Evolutionary conservation across 2,329 filamentous ascomycete species (phyloP).

Genomic region (Clonostachys chloroleuca): DNA sequence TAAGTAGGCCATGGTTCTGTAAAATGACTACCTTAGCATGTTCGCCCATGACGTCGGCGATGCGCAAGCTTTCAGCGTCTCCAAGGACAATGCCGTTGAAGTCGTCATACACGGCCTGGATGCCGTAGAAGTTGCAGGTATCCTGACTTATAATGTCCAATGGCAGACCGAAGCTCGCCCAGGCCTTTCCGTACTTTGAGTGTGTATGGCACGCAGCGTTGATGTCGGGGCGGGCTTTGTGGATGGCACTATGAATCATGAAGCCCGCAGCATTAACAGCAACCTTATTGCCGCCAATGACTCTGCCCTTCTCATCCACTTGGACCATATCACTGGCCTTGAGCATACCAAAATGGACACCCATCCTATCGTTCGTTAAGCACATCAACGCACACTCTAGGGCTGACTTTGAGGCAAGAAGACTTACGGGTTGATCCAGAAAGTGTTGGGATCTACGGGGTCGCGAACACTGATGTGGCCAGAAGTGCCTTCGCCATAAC

Average conservation of each 20-base stretch:
- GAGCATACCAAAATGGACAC: conserved; percentile 56
- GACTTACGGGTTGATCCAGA: conserved; percentile 59
- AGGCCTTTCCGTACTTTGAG: conserved; percentile 53
- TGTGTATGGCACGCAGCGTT: conserved; percentile 60
- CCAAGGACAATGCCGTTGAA: conserved; percentile 61
- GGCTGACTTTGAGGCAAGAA: background rate
- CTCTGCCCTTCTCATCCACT: conserved; percentile 52
- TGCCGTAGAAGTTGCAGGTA: conserved; percentile 50
- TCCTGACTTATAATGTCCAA: conserved; percentile 61
- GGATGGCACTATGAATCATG: conserved; percentile 56
- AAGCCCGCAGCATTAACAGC: conserved; percentile 58
- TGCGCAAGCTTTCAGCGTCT: conserved; percentile 52
- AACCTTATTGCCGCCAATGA: conserved; percentile 52
- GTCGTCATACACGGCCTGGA: conserved; percentile 54
- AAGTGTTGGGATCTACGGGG: conserved; percentile 50
- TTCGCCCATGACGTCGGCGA: conserved; percentile 52
- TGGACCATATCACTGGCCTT: conserved; percentile 59
- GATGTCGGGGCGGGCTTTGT: conserved; percentile 55
- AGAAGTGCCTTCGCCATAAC: conserved; percentile 55
- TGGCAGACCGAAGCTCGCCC: conserved; percentile 52
- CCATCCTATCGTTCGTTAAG: conserved; percentile 25
- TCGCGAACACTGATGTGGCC: conserved; percentile 63
- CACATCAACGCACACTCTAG: background rate
- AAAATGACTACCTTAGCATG: conserved; percentile 50
- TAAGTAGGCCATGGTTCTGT: conserved; percentile 61